phyloP scores from a whole-genome alignment of 192 early-diverging fungal species.

The Physocladia obscura region DNA sequence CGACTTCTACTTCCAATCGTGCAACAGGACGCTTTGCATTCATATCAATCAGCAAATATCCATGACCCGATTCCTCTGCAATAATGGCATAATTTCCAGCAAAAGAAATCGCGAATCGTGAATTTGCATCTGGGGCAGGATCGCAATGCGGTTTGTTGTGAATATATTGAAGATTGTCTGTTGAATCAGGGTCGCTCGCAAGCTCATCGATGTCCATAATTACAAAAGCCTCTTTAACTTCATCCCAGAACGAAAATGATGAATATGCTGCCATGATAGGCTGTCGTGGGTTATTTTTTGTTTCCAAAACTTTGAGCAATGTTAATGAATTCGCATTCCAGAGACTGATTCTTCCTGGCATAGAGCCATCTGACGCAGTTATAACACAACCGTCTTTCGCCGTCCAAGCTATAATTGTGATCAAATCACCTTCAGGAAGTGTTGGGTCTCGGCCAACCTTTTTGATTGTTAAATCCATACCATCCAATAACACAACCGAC shows the following conservation, averaged over 20 bases:
- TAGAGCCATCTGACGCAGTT: constrained; percentile 25
- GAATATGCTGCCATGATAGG: constrained; percentile 19
- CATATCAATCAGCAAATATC: constrained; percentile 31
- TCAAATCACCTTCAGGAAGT: constrained; percentile 24
- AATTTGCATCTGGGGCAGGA: constrained; percentile 25
- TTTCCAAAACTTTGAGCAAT: constrained; percentile 24
- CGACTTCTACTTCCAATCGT: constrained; percentile 22
- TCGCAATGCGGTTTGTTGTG: constrained; percentile 30
- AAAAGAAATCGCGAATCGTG: constrained; percentile 25
- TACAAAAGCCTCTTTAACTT: constrained; percentile 15
- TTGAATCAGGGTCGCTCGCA: constrained; percentile 24
- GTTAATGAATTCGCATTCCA: constrained; percentile 29
- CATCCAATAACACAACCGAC: constrained; percentile 24
- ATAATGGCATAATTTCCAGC: constrained; percentile 16
- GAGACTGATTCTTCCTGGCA: constrained; percentile 28
- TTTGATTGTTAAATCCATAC: neutral
- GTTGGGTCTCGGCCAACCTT: constrained; percentile 23
- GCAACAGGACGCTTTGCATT: constrained; percentile 33
- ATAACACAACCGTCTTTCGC: constrained; percentile 30
- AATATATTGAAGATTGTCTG: constrained; percentile 24
- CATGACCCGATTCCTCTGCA: constrained; percentile 31
- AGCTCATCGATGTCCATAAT: constrained; percentile 28
- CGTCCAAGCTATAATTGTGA: constrained; percentile 30
- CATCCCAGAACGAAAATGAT: constrained; percentile 32
- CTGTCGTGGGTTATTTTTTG: constrained; percentile 15